A percentile compares a stretch with the other conserved stretches of the same genome.
phyloP scores from a whole-genome alignment of 1,284 basidiomycete genomes.

The Cutaneotrichosporon cutaneum region DNA sequence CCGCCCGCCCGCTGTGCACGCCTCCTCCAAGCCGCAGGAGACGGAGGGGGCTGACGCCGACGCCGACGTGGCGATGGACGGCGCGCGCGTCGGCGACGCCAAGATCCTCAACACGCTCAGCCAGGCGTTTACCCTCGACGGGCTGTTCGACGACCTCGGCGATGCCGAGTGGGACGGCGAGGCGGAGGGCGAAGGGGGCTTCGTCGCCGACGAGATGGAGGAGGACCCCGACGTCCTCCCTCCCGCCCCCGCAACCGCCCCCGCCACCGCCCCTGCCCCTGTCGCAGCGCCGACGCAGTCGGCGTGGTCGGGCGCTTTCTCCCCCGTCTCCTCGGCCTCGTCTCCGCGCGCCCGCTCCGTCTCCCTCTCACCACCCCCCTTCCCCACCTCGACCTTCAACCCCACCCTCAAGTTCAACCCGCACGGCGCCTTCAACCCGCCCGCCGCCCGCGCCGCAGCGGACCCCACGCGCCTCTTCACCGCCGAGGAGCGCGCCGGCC shows the following conservation, averaged over 20 bases:
- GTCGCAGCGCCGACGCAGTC: too few relatives aligned
- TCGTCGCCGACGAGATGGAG: constrained; percentile 23
- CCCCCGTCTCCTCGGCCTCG: constrained; percentile 12
- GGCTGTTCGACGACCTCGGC: constrained; percentile 46
- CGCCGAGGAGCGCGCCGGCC: constrained; percentile 44
- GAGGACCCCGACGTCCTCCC: neutral
- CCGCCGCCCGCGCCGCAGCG: constrained; percentile 8
- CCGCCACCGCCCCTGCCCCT: neutral
- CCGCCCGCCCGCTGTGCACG: constrained; percentile 71
- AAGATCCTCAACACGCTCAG: constrained; percentile 48
- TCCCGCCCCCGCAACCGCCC: constrained; percentile 4
- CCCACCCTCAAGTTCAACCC: neutral
- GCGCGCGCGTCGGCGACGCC: constrained; percentile 44
- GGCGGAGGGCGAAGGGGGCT: constrained; percentile 26
- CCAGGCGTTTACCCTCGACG: constrained; percentile 52
- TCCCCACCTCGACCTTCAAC: constrained; percentile 5
- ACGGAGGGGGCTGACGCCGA: constrained; percentile 25
- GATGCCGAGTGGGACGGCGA: constrained; percentile 49
- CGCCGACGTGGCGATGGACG: constrained; percentile 41
- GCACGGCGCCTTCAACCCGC: constrained; percentile 13
- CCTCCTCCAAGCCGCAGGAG: constrained; percentile 58
- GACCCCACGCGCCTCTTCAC: constrained; percentile 40
- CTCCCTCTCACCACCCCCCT: constrained; percentile 16
- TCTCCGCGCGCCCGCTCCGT: constrained; percentile 10
- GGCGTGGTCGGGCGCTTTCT: constrained; percentile 11